Evolutionary conservation across 225 moss, liverwort and hornwort genomes (phyloP).

Genomic region (Bryum argenteum): DNA sequence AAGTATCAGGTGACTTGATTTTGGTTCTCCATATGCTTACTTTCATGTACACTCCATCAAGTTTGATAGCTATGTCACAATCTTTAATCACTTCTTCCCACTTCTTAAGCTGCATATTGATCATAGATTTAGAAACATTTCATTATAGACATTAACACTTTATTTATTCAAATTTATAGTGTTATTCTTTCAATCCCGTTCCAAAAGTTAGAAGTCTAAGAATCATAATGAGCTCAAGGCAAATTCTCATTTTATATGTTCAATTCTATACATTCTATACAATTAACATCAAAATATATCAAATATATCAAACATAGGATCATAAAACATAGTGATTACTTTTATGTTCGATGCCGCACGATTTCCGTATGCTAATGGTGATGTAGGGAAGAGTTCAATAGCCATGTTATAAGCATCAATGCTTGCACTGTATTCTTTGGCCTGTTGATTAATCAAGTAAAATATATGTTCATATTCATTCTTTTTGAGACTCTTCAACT

Average conservation of each 20-base stretch:
- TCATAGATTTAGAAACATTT: neutral
- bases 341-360: conserved; percentile 55
- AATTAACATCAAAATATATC: no score
- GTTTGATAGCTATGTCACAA: conserved; percentile 40
- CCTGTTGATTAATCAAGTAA: conserved; percentile 12
- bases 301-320: neutral
- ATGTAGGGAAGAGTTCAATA: conserved; percentile 42
- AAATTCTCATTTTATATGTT: no score
- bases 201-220: no score
- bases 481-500: rapidly evolving
- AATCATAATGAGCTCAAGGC: no score
- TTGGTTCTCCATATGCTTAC: conserved; percentile 38
- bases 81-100: conserved; percentile 57
- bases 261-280: no score
- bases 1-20: conserved; percentile 32
- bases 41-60: conserved; percentile 52
- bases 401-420: conserved; percentile 52
- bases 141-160: neutral
- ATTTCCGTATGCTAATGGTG: conserved; percentile 49
- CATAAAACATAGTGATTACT: neutral
- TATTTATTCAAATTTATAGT: no score
- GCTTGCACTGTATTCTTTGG: conserved; percentile 56
- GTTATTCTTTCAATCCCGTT: no score
- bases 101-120: conserved; percentile 38
- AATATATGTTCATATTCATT: neutral